Conservation (phyloP, 164 flowering plant species). For the Aristolochia californica region DNA sequence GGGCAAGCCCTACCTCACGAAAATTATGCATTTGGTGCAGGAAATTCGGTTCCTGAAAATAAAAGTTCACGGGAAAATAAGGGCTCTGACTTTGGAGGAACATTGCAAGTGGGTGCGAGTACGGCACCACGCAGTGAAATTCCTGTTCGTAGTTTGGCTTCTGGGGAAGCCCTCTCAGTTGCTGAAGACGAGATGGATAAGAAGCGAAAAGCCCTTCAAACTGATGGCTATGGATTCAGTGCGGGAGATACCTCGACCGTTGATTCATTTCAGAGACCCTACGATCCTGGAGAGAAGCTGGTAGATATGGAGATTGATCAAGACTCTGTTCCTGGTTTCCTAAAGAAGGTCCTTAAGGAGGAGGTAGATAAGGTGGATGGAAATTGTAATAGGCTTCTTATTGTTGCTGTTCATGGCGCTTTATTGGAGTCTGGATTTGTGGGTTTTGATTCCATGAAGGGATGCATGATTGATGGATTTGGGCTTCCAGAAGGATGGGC, state of each 20-base stretch:
- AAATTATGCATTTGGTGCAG: background rate
- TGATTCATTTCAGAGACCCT: too few species aligned
- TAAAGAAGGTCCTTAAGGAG: slow-evolving; percentile 40
- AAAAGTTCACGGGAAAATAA: too few species aligned
- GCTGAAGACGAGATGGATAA: too few species aligned
- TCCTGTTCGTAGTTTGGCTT: too few species aligned
- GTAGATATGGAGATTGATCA: background rate
- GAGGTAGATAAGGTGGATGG: slow-evolving; percentile 21
- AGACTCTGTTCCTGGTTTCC: slow-evolving; percentile 32
- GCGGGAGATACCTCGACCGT: background rate
- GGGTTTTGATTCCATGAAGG: slow-evolving; percentile 24
- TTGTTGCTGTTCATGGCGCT: slow-evolving; percentile 63
- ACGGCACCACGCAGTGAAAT: too few species aligned
- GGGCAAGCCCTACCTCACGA: background rate
- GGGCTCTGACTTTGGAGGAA: too few species aligned
- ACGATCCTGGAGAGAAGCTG: background rate
- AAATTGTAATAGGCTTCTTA: slow-evolving; percentile 23
- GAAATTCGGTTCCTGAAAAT: background rate
- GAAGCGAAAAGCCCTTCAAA: too few species aligned
- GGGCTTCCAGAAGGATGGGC: slow-evolving; percentile 37
- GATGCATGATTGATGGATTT: slow-evolving; percentile 22
- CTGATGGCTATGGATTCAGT: background rate
- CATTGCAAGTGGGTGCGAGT: too few species aligned
- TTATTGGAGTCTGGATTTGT: slow-evolving; percentile 69
- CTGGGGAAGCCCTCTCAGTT: too few species aligned